These are phyloP conservation scores for Picochlorum sp. DNA, from an alignment of 139 green algal genomes.

Conservation along the genomic window DNA sequence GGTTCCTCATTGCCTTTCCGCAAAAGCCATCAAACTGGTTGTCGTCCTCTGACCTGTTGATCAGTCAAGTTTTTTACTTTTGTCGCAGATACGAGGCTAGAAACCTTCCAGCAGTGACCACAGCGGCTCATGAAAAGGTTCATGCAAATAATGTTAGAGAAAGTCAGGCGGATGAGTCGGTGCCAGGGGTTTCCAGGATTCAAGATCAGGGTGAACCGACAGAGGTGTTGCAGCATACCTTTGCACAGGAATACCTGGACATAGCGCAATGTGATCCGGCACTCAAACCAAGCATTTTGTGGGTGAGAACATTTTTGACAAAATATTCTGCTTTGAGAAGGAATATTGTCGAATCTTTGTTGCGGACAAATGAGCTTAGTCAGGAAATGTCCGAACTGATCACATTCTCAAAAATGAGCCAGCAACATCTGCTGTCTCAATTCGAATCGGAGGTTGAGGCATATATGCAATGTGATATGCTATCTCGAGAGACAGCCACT, in stretches of 20 bases:
- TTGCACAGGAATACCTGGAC: neutral
- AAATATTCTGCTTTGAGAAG: neutral
- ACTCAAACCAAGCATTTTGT: conserved; percentile 13
- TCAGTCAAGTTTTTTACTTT: neutral
- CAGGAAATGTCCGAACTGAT: conserved; percentile 15
- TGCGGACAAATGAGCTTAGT: conserved; percentile 7
- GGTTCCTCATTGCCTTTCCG: neutral
- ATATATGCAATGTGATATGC: neutral
- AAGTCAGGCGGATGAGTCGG: neutral
- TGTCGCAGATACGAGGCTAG: too few species aligned
- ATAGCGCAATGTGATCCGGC: neutral
- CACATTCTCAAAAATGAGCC: neutral
- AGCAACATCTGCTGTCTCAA: too few species aligned
- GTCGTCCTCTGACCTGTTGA: neutral
- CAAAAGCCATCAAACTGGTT: neutral
- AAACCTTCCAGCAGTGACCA: neutral
- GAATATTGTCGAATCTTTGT: neutral
- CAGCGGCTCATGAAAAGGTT: neutral
- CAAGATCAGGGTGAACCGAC: too few species aligned
- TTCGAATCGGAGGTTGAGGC: neutral
- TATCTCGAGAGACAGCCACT: neutral
- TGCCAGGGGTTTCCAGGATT: too few species aligned
- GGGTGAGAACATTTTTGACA: conserved; percentile 18
- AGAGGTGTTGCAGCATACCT: neutral
- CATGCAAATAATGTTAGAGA: neutral